phyloP scores from a whole-genome alignment of 2,329 filamentous ascomycete species.

The Didymella keratinophila region DNA sequence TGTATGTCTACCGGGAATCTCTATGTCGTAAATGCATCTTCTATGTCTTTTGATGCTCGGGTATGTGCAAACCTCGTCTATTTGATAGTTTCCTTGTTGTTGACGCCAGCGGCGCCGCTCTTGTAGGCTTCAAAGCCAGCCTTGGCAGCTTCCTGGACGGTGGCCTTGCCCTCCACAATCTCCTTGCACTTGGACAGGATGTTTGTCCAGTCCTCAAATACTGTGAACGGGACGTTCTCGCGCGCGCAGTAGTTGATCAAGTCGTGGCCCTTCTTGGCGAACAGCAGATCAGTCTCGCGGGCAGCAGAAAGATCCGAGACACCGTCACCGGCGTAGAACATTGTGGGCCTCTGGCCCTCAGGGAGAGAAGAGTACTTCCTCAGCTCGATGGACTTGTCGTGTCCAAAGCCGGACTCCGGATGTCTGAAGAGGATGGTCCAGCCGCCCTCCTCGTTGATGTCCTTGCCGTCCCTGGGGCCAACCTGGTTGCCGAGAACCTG shows the following conservation, averaged over 20 bases:
- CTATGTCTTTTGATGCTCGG: constrained; percentile 3
- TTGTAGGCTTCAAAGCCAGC: constrained; percentile 59
- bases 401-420: constrained; percentile 82
- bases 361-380: constrained; percentile 82
- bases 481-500: constrained; percentile 93
- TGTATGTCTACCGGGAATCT: constrained; percentile 24
- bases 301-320: constrained; percentile 93
- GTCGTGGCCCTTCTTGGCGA: constrained; percentile 91
- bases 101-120: constrained; percentile 53
- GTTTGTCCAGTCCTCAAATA: constrained; percentile 83
- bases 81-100: constrained; percentile 25
- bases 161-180: constrained; percentile 74
- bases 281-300: constrained; percentile 89
- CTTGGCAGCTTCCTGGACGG: constrained; percentile 72
- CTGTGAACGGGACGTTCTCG: constrained; percentile 84
- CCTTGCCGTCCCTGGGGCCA: constrained; percentile 70
- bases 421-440: constrained; percentile 93
- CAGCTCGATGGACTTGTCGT: constrained; percentile 94
- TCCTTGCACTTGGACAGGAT: constrained; percentile 80
- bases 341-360: constrained; percentile 71
- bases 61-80: constrained; percentile 17
- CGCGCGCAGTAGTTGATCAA: constrained; percentile 86
- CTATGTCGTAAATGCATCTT: constrained; percentile 19
- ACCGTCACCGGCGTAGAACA: constrained; percentile 96
- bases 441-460: constrained; percentile 80